Conservation (phyloP, 2,329 filamentous ascomycete species). For the Parastagonospora avenae region DNA sequence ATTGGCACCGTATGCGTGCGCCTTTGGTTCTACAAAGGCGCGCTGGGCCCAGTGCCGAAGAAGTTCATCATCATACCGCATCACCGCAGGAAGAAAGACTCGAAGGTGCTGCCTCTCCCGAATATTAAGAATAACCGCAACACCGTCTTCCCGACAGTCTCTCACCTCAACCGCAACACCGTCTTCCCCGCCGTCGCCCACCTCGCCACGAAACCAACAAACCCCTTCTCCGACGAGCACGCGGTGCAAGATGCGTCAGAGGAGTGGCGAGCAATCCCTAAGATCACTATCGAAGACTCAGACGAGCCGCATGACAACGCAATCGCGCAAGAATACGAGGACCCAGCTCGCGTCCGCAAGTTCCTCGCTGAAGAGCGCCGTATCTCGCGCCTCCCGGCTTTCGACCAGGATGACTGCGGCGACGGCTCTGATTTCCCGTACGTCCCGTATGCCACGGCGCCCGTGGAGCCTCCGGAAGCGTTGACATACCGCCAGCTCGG, state of each 20-base stretch:
- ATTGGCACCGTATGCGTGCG: conserved; percentile 24
- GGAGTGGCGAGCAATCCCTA: background rate
- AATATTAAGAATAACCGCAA: background rate
- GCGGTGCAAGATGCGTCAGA: background rate
- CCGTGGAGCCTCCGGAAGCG: conserved; percentile 3
- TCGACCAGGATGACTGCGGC: conserved; percentile 39
- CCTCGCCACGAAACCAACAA: background rate
- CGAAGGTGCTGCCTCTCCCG: background rate
- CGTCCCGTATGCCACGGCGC: conserved; percentile 17
- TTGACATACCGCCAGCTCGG: conserved; percentile 40
- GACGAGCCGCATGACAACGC: conserved; percentile 2
- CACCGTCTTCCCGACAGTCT: background rate
- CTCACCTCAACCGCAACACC: background rate
- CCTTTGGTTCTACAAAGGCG: conserved; percentile 33
- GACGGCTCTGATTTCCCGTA: conserved; percentile 34
- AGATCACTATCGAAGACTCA: conserved; percentile 12
- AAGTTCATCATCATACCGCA: conserved; percentile 22
- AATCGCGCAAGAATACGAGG: conserved; percentile 1
- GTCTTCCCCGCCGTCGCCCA: background rate
- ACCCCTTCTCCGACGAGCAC: background rate
- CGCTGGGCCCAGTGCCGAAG: conserved; percentile 20
- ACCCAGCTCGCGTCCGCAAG: conserved; percentile 8
- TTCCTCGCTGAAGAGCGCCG: conserved; percentile 27
- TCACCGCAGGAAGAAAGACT: conserved; percentile 4
- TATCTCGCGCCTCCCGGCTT: conserved; percentile 30